Evolutionary conservation across 148 eudicot species (phyloP), one percentile per base, ranked within the genome.

Genomic region (Amaranthus cruentus): DNA sequence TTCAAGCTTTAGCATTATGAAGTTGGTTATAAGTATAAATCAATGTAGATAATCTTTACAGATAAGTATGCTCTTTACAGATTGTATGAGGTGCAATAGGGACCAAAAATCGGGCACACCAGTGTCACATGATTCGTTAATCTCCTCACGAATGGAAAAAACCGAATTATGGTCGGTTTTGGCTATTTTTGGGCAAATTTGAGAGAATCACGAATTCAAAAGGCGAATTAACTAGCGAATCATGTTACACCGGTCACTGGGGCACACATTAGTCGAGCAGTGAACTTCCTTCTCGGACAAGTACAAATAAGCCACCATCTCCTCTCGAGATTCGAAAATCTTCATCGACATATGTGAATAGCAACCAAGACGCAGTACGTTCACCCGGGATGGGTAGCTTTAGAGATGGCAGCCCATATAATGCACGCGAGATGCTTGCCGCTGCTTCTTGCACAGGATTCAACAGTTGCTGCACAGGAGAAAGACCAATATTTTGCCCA

Each of bases 271-370:
- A 78, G 61, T 87, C 81, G 48, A 95, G 81, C 74, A 95, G 89
- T 18, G 94, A 79, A 71, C 94, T 92, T 21, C 94, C 99, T 86
- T 95, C 96, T 82, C 88, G 87, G 65, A 84, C 97, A 59, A 95
- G 99, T 51, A 95, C 97, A 72, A 95, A 95, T 56, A 95, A 85
- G 69, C 99, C 96, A 62, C 97, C 99, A 81, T 95, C 99, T 55
- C 99, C 99, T 83, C 97, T 90, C 12, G 99, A 87, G 43, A 95
- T 95, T 55, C 94, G 86, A 55, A 92, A 72, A 81, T 95, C 97
- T 47, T 89, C 86, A 81, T 95, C 99, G 48, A 92, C 94, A 79
- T 90, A 95, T 28, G 99, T 87, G 6, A 65, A 83, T 5, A 95
- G 81, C 70, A 95, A 88, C 97, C 97, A 95, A 51, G 99, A 92